These are phyloP conservation scores for Quercus alba DNA, from an alignment of 306 rosid species.

Conservation along the genomic window DNA sequence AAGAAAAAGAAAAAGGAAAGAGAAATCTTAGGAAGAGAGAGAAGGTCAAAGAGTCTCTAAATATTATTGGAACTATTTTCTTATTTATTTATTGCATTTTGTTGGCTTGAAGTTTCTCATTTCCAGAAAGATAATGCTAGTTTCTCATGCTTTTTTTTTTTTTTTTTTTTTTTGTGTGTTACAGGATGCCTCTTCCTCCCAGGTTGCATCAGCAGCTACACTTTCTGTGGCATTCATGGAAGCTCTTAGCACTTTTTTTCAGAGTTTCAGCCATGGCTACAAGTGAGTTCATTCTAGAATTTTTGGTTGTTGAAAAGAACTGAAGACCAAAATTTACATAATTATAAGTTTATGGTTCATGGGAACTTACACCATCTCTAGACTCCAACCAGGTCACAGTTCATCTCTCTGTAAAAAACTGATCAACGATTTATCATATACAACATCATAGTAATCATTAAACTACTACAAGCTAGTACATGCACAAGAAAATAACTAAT, in stretches of 20 bases:
- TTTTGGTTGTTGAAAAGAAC: not conserved
- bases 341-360: not conserved
- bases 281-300: conserved; percentile 49
- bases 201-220: conserved; percentile 93
- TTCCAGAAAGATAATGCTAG: conserved; percentile 9
- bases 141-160: not conserved
- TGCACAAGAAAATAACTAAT: not conserved
- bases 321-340: not conserved
- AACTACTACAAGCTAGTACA: not conserved
- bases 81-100: not conserved
- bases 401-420: not conserved
- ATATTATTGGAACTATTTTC: not conserved
- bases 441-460: not conserved
- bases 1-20: not conserved
- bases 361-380: not conserved
- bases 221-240: conserved; percentile 98
- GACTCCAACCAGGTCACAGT: not conserved
- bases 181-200: conserved; percentile 91
- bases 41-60: not conserved
- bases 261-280: conserved; percentile 83
- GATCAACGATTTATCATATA: not conserved
- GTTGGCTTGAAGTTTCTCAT: conserved; percentile 6
- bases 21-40: not conserved
- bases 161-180: conserved; percentile 27
- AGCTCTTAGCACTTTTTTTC: conserved; percentile 89